Evolutionary conservation across 2,329 filamentous ascomycete genomes (phyloP).

Genomic region (Graphiopsis chlorocephala): DNA sequence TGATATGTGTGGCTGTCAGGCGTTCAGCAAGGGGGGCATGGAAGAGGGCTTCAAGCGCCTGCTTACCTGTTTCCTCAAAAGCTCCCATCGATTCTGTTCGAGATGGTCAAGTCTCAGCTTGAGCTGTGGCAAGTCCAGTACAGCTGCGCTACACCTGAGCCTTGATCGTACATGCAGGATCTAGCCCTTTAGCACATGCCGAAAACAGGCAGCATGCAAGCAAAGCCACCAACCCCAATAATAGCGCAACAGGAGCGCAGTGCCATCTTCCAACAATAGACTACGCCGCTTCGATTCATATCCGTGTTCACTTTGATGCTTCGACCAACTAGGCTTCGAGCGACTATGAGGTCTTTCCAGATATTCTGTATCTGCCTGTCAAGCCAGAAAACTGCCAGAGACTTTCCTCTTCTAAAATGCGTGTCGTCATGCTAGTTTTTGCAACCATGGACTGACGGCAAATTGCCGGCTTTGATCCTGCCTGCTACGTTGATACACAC

Average conservation of each 20-base stretch:
- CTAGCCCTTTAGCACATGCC: background rate
- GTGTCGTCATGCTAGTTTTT: background rate
- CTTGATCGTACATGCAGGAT: background rate
- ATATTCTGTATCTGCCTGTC: background rate
- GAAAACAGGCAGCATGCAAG: background rate
- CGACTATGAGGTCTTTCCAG: background rate
- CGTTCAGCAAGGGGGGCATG: background rate
- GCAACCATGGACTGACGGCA: background rate
- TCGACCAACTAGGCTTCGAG: too few species aligned
- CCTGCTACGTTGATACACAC: background rate
- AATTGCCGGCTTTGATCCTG: background rate
- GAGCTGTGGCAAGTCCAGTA: background rate
- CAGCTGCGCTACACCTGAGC: background rate
- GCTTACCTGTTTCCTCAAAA: too few species aligned
- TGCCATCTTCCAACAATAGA: background rate
- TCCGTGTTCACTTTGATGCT: background rate
- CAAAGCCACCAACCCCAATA: background rate
- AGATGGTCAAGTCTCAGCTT: background rate
- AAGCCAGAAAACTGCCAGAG: background rate
- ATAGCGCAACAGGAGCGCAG: background rate
- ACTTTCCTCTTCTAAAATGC: too few species aligned
- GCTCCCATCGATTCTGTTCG: background rate
- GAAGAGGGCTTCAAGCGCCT: background rate
- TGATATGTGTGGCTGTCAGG: background rate
- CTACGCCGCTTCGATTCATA: background rate